Percentiles rank a stretch among this genome's conserved stretches.
phyloP scores from a whole-genome alignment of 176 grass and related monocot species.

The Carex cristatella region DNA sequence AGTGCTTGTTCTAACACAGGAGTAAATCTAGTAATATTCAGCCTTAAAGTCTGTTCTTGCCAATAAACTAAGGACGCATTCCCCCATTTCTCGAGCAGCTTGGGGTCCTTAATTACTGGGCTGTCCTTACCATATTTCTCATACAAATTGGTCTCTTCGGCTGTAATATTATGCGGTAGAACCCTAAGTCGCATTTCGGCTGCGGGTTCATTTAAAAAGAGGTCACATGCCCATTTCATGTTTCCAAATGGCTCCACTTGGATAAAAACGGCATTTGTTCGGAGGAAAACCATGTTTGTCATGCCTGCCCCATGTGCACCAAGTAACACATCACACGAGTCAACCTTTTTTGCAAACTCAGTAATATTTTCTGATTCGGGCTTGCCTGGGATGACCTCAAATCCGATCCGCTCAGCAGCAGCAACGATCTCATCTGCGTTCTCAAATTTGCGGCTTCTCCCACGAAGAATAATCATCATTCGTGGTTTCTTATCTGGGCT shows the following conservation, averaged over 20 bases:
- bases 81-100: slow-evolving; percentile 8
- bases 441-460: slow-evolving; percentile 3
- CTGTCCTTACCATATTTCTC: slow-evolving; percentile 22
- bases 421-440: slow-evolving; percentile 13
- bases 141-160: slow-evolving; percentile 8
- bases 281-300: slow-evolving; percentile 33
- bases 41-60: slow-evolving; percentile 17
- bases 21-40: slow-evolving; percentile 25
- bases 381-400: slow-evolving; percentile 7
- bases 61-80: slow-evolving; percentile 13
- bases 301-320: slow-evolving; percentile 27
- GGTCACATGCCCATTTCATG: slow-evolving; percentile 14
- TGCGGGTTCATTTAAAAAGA: slow-evolving; percentile 23
- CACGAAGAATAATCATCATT: slow-evolving; percentile 28
- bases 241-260: slow-evolving; percentile 25
- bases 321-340: slow-evolving; percentile 20
- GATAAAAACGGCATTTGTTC: slow-evolving; percentile 25
- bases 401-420: slow-evolving; percentile 10
- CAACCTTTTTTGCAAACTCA: slow-evolving; percentile 16
- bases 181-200: slow-evolving; percentile 20
- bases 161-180: slow-evolving; percentile 13
- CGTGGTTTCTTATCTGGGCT: slow-evolving; percentile 17
- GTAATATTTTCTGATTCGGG: background rate
- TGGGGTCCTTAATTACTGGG: slow-evolving; percentile 8
- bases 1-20: slow-evolving; percentile 15